Evolutionary conservation across 495 filamentous ascomycete species (phyloP), one percentile per base, ranked within the genome.

Genomic region (Lepraria neglecta): DNA sequence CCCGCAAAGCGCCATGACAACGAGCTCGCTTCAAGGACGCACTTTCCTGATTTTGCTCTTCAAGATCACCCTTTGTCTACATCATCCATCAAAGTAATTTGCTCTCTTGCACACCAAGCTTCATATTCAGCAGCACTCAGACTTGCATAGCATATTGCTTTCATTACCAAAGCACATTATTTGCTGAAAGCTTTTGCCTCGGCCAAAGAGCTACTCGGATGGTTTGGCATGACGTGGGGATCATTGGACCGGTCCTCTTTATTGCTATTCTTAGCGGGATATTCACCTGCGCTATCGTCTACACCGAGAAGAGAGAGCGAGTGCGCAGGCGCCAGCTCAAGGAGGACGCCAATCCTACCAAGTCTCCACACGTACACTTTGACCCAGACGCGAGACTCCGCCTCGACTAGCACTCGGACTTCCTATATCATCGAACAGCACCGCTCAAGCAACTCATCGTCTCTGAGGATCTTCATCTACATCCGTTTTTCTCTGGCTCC

Each of bases 341-440:
- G 47, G 58, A 60, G 35, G 27, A 14, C 5, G 28, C 40, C 35
- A 60, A 40, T 17, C 35, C 19, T 33, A 6, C 38, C 19, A 19
- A 6, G 17, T 42, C 57, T 19, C 58, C 45, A 52, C 33, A 59
- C 58, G 45, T 51, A 31, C 31, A 19, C 19, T 59, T 51, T 40
- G 58, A 59, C 6, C 35, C 35, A 4, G 21, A 59, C 17, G 10
- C 15, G 45, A 38, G 58, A 40, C 21, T 59, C 28, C 30, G 24
- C 11, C 33, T 51, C n/a, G 46, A 59, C 33, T 59, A 51, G 45
- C 35, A 59, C 15, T 40, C 19, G 28, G 21, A 6, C 24, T 42
- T 33, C n/a, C 35, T 40, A 28, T 21, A 35, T 48, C 21, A 11
- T 30, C 31, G n/a, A 40, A 4, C 21, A 43, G 35, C 4, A 60